Conservation (phyloP, 768 basidiomycete genomes). For the Kwoniella dendrophila region DNA sequence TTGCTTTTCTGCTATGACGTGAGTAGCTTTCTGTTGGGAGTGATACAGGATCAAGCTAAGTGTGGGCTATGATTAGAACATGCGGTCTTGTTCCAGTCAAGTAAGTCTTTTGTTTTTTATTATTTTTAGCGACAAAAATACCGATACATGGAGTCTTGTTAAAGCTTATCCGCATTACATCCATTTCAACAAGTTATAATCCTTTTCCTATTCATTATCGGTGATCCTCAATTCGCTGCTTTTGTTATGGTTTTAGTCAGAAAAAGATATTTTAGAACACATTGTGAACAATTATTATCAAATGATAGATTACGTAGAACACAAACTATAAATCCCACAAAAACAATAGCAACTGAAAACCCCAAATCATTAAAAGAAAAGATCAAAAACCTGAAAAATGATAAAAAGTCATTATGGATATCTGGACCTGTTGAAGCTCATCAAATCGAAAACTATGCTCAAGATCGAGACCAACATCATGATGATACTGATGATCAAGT, state of each 20-base stretch:
- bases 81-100: constrained; percentile 48
- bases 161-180: constrained; percentile 34
- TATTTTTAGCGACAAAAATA: neutral
- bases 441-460: constrained; percentile 9
- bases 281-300: constrained; percentile 39
- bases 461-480: too few relatives aligned
- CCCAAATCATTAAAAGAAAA: too few relatives aligned
- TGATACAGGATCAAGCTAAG: neutral
- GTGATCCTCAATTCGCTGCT: constrained; percentile 40
- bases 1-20: constrained; percentile 50
- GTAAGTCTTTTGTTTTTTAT: constrained; percentile 19
- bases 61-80: constrained; percentile 17
- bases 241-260: constrained; percentile 47
- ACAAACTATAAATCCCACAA: constrained; percentile 18
- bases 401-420: constrained; percentile 7
- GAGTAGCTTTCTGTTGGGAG: constrained; percentile 14
- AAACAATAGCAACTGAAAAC: constrained; percentile 13
- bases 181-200: constrained; percentile 27
- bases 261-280: constrained; percentile 40
- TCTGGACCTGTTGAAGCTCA: constrained; percentile 15
- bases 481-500: too few relatives aligned
- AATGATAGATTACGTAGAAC: constrained; percentile 34
- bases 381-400: neutral
- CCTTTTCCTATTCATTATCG: constrained; percentile 21
- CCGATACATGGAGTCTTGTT: neutral